A percentile compares a stretch with the other conserved stretches of the same genome.
phyloP scores from a whole-genome alignment of 75 land plant species.

The Pinus tabuliformis region DNA sequence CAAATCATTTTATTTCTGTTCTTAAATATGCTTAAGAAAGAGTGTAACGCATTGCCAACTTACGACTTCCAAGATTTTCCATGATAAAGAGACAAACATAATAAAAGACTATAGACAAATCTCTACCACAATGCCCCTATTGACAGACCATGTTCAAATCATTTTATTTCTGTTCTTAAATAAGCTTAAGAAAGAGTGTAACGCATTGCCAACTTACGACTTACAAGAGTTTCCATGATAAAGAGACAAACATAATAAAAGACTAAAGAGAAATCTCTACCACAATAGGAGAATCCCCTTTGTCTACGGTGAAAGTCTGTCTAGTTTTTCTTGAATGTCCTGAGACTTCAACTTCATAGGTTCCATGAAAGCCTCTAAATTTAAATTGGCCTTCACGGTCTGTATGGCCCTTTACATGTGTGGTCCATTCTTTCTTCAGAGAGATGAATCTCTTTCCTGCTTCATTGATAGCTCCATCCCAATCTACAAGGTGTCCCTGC shows the following conservation, averaged over 20 bases:
- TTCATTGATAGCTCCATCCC: slow-evolving; percentile 85
- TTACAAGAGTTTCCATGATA: too few species aligned
- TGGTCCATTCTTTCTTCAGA: slow-evolving; percentile 82
- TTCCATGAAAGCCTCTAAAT: slow-evolving; percentile 86
- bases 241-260: too few species aligned
- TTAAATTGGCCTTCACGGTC: slow-evolving; percentile 54
- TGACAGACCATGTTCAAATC: too few species aligned
- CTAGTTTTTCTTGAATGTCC: slow-evolving; percentile 17
- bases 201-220: too few species aligned
- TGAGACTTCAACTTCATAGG: slow-evolving; percentile 49
- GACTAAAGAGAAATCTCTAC: slow-evolving; percentile 11
- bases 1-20: too few species aligned
- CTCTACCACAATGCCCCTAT: slow-evolving; percentile 17
- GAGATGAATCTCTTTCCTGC: slow-evolving; percentile 69
- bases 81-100: too few species aligned
- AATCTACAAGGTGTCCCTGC: slow-evolving; percentile 70
- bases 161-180: too few species aligned
- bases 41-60: too few species aligned
- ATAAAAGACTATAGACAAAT: slow-evolving; percentile 4
- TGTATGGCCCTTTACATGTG: slow-evolving; percentile 44
- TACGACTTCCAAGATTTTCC: too few species aligned
- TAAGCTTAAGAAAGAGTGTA: too few species aligned
- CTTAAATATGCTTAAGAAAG: too few species aligned
- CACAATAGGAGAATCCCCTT: slow-evolving; percentile 46
- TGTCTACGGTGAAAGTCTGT: slow-evolving; percentile 56